Conservation (phyloP, 2,329 filamentous ascomycete species). For the Fusarium irregulare region DNA sequence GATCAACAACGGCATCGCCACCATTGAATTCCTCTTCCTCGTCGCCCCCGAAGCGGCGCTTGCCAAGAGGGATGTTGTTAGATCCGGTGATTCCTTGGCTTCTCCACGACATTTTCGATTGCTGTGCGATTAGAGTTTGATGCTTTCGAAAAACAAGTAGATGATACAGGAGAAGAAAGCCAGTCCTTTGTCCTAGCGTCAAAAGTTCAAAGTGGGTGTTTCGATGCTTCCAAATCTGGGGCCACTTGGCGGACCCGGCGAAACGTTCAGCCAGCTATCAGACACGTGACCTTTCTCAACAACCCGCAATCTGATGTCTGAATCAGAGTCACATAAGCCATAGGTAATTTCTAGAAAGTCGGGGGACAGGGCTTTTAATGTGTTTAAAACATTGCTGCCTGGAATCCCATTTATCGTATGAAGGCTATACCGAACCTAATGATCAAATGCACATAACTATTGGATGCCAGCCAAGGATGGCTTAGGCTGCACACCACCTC, state of each 20-base stretch:
- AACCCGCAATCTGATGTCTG: not conserved
- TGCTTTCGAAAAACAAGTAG: conserved; percentile 1
- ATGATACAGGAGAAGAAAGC: conserved; percentile 10
- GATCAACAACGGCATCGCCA: conserved; percentile 54
- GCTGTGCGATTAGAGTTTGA: conserved; percentile 7
- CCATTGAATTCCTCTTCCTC: conserved; percentile 58
- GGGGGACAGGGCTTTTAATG: not conserved
- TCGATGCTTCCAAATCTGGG: conserved; percentile 26
- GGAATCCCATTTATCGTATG: not conserved
- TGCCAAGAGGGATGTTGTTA: conserved; percentile 96
- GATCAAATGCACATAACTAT: not conserved
- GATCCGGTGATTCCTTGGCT: conserved; percentile 92
- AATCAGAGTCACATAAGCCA: not conserved
- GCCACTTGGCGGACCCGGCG: conserved; percentile 23
- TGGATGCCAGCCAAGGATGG: not conserved
- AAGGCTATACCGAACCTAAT: not conserved
- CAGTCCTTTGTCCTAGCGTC: conserved; percentile 24
- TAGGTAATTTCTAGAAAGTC: not conserved
- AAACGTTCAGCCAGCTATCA: conserved; percentile 14
- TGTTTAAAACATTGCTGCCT: not conserved
- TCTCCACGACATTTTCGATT: conserved; percentile 70
- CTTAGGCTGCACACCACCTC: not conserved
- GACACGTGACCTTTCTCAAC: conserved; percentile 23
- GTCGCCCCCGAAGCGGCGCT: conserved; percentile 77
- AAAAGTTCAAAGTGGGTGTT: conserved; percentile 19